These are phyloP conservation scores for Cladophialophora bantiana DNA, from an alignment of 2,329 filamentous ascomycete genomes.

Conservation along the genomic window DNA sequence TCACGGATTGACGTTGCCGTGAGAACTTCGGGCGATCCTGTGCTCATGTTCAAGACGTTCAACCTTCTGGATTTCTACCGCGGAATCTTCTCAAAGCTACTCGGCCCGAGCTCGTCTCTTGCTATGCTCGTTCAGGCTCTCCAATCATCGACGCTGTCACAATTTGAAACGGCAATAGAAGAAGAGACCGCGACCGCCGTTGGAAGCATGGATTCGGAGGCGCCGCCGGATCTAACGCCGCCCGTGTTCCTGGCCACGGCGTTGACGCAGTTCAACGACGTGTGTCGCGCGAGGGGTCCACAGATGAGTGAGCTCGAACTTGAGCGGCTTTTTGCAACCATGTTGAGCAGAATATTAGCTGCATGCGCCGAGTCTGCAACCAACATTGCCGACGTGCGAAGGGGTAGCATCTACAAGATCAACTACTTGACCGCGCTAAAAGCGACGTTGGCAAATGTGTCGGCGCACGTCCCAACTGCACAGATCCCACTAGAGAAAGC, in stretches of 20 bases:
- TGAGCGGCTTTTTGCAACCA: slow-evolving; percentile 76
- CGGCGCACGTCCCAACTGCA: slow-evolving; percentile 48
- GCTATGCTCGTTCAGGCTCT: slow-evolving; percentile 38
- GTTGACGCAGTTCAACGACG: slow-evolving; percentile 60
- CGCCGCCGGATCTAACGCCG: slow-evolving; percentile 32
- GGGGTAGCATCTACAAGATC: slow-evolving; percentile 58
- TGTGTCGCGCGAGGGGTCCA: slow-evolving; percentile 35
- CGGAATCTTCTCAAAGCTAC: slow-evolving; percentile 79
- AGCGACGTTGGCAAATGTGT: slow-evolving; percentile 64
- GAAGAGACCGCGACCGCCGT: slow-evolving; percentile 29
- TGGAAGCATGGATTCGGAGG: slow-evolving; percentile 10
- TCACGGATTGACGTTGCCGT: slow-evolving; percentile 91
- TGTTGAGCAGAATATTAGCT: slow-evolving; percentile 85
- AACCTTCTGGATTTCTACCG: slow-evolving; percentile 91
- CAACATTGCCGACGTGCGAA: slow-evolving; percentile 43
- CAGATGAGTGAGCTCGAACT: slow-evolving; percentile 66
- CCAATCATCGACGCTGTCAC: slow-evolving; percentile 54
- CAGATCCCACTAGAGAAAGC: slow-evolving; percentile 33
- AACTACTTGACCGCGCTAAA: slow-evolving; percentile 60
- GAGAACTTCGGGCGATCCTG: slow-evolving; percentile 88
- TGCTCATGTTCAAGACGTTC: slow-evolving; percentile 85
- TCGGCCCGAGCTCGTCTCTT: slow-evolving; percentile 58
- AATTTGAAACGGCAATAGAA: slow-evolving; percentile 47
- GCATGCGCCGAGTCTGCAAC: slow-evolving; percentile 73
- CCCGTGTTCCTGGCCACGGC: slow-evolving; percentile 34